Conservation (phyloP, 1,284 basidiomycete species). For the Boletus semigastroideus region DNA sequence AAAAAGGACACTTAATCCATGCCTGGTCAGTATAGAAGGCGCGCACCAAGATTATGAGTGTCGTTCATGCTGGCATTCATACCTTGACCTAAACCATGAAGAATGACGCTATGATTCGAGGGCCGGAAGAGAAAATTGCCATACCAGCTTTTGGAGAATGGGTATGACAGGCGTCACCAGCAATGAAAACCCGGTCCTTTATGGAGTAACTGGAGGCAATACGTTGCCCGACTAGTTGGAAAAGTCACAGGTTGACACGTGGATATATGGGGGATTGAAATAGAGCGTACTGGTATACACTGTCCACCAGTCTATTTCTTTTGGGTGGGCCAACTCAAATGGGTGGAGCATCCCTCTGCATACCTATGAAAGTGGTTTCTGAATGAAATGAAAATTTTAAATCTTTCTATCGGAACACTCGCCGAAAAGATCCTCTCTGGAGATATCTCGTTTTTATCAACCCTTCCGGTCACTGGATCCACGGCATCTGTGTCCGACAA, state of each 20-base stretch:
- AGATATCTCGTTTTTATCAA: conserved; percentile 61
- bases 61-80: conserved; percentile 84
- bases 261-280: not conserved
- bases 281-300: conserved; percentile 63
- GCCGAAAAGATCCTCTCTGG: conserved; percentile 64
- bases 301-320: conserved; percentile 78
- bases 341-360: conserved; percentile 69
- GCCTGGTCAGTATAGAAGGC: not conserved
- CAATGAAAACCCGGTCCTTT: conserved; percentile 73
- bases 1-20: conserved; percentile 5
- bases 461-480: conserved; percentile 45
- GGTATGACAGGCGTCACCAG: conserved; percentile 80
- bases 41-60: conserved; percentile 68
- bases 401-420: conserved; percentile 24
- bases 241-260: not conserved
- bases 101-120: not conserved
- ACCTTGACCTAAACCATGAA: conserved; percentile 44
- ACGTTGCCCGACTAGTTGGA: conserved; percentile 59
- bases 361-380: conserved; percentile 36
- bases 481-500: conserved; percentile 52
- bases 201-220: conserved; percentile 68
- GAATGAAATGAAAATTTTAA: not conserved
- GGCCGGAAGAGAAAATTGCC: not conserved
- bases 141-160: conserved; percentile 77
- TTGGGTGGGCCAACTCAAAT: conserved; percentile 58